These are phyloP conservation scores for Crucibulum laeve DNA, from an alignment of 768 basidiomycete genomes.

Conservation along the genomic window DNA sequence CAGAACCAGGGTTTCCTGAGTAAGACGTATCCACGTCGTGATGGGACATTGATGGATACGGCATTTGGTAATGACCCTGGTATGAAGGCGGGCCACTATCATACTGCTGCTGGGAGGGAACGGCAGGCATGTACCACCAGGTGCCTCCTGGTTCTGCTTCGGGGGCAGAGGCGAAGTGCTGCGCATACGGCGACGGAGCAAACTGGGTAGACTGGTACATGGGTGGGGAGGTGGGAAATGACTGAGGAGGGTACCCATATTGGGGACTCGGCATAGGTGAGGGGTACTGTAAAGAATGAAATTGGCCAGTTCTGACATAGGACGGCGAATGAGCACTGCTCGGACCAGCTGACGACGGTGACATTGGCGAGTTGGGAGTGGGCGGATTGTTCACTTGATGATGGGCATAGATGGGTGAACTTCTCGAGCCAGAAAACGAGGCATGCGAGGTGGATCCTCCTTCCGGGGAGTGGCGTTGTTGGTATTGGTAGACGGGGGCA, in stretches of 20 bases:
- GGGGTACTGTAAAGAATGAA: slow-evolving; percentile 31
- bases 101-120: slow-evolving; percentile 18
- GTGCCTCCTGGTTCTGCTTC: slow-evolving; percentile 40
- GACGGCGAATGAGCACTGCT: slow-evolving; percentile 19
- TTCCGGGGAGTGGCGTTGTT: slow-evolving; percentile 27
- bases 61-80: slow-evolving; percentile 23
- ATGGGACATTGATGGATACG: slow-evolving; percentile 20
- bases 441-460: slow-evolving; percentile 16
- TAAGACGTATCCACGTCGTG: slow-evolving; percentile 18
- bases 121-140: slow-evolving; percentile 48
- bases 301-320: slow-evolving; percentile 19
- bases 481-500: slow-evolving; percentile 34
- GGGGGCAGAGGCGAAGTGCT: slow-evolving; percentile 21
- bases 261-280: slow-evolving; percentile 22
- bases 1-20: too few species aligned
- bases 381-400: slow-evolving; percentile 18
- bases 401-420: slow-evolving; percentile 19
- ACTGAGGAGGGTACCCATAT: slow-evolving; percentile 32
- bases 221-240: slow-evolving; percentile 28
- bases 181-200: slow-evolving; percentile 28
- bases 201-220: slow-evolving; percentile 37
- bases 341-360: slow-evolving; percentile 15
- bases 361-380: slow-evolving; percentile 18
- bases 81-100: slow-evolving; percentile 22
- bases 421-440: slow-evolving; percentile 17